These are phyloP conservation scores for Colletotrichum godetiae DNA, from an alignment of 2,329 filamentous ascomycete genomes.

Conservation along the genomic window DNA sequence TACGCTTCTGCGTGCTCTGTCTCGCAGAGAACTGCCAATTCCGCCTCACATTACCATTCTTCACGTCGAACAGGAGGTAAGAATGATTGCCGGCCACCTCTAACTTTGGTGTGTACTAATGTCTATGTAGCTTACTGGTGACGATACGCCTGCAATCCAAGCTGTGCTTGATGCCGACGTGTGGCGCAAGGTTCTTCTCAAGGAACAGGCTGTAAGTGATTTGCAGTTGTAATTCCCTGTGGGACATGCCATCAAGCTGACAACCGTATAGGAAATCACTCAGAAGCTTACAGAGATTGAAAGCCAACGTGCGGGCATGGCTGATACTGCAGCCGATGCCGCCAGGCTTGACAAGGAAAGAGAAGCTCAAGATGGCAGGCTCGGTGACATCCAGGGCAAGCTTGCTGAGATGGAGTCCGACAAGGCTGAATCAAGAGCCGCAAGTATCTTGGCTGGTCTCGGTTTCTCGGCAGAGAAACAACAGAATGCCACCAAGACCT, in stretches of 20 bases:
- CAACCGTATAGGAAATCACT: constrained; percentile 75
- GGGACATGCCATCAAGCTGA: constrained; percentile 39
- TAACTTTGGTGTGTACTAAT: constrained; percentile 36
- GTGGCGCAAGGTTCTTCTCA: constrained; percentile 95
- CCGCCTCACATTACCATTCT: constrained; percentile 98
- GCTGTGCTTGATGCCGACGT: constrained; percentile 97
- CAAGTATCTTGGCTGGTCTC: constrained; percentile 95
- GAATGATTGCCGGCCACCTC: constrained; percentile 34
- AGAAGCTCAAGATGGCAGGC: constrained; percentile 88
- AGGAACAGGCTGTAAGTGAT: constrained; percentile 80
- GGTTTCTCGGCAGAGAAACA: constrained; percentile 96
- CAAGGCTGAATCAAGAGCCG: constrained; percentile 94
- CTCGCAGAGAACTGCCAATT: constrained; percentile 92
- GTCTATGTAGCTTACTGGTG: constrained; percentile 79
- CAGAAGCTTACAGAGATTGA: constrained; percentile 83
- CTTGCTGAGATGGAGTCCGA: constrained; percentile 99
- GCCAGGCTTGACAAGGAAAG: constrained; percentile 86
- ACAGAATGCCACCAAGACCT: constrained; percentile 93
- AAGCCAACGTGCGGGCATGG: constrained; percentile 79
- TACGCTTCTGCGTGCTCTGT: constrained; percentile 91
- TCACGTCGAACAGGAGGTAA: constrained; percentile 96
- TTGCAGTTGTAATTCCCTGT: neutral
- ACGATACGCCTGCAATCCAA: constrained; percentile 94
- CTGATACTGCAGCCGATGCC: constrained; percentile 92
- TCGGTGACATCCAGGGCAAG: constrained; percentile 92